Evolutionary conservation across 2,329 filamentous ascomycete species (phyloP).

Genomic region (Colletotrichum musae): DNA sequence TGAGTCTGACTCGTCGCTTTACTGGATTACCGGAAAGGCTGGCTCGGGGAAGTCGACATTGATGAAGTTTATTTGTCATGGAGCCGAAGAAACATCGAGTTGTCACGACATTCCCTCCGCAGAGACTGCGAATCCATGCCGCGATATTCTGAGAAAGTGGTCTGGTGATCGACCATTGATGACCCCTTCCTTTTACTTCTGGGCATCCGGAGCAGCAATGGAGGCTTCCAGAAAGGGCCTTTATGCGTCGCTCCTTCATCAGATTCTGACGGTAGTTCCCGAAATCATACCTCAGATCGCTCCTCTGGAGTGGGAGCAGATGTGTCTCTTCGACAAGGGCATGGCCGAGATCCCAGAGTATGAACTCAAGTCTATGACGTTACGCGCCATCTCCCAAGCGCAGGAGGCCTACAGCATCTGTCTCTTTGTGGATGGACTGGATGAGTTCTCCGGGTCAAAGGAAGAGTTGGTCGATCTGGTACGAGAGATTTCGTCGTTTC

Average conservation of each 20-base stretch:
- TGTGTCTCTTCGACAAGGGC: background rate
- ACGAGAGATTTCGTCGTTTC: background rate
- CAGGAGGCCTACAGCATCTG: conserved; percentile 23
- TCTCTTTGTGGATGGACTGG: conserved; percentile 47
- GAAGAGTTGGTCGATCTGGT: conserved; percentile 11
- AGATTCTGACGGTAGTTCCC: conserved; percentile 3
- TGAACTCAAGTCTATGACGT: background rate
- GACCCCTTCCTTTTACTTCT: conserved; percentile 8
- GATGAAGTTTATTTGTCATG: conserved; percentile 7
- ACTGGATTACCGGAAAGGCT: conserved; percentile 8
- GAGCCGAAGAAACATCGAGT: background rate
- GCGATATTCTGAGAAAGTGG: background rate
- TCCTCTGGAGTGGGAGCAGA: conserved; percentile 3
- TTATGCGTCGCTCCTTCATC: background rate
- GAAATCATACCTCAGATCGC: background rate
- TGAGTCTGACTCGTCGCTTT: background rate
- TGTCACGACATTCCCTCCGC: background rate
- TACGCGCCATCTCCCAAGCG: background rate
- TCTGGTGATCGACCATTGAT: conserved; percentile 47
- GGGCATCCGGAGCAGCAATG: background rate
- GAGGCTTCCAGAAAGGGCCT: conserved; percentile 1
- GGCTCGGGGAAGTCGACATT: conserved; percentile 10
- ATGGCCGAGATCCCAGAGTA: background rate
- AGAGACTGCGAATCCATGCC: background rate
- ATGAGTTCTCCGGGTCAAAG: conserved; percentile 43